These are phyloP conservation scores for Nitzschia palea DNA, from an alignment of 108 stramenopile species.

Conservation along the genomic window DNA sequence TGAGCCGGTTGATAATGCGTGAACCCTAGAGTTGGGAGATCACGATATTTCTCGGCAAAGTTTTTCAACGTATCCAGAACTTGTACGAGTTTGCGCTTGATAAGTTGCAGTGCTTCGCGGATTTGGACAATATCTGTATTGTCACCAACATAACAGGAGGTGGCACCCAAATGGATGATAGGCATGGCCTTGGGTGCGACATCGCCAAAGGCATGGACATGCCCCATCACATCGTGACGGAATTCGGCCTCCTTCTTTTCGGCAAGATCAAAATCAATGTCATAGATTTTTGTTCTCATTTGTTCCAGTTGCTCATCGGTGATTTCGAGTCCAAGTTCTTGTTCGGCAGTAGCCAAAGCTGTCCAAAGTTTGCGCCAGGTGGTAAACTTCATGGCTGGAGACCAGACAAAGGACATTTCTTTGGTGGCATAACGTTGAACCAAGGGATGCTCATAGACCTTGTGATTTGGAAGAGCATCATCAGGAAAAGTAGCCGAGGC, in stretches of 20 bases:
- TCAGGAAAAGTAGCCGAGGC: conserved; percentile 53
- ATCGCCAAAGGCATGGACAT: conserved; percentile 96
- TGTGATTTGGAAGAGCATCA: conserved; percentile 67
- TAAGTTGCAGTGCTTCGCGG: conserved; percentile 78
- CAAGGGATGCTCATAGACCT: conserved; percentile 89
- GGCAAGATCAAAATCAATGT: conserved; percentile 94
- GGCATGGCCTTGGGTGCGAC: conserved; percentile 91
- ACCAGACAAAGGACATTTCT: conserved; percentile 98
- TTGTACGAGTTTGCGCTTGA: conserved; percentile 91
- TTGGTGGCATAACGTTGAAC: conserved; percentile 94
- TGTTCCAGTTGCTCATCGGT: conserved; percentile 90
- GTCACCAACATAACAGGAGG: conserved; percentile 96
- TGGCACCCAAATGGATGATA: conserved; percentile 98
- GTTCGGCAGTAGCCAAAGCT: conserved; percentile 95
- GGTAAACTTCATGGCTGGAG: conserved; percentile 97
- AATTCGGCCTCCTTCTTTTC: conserved; percentile 93
- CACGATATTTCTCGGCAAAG: conserved; percentile 86
- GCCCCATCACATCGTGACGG: conserved; percentile 99
- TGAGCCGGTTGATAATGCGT: conserved; percentile 99
- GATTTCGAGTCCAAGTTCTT: conserved; percentile 95
- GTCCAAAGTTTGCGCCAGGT: conserved; percentile 99
- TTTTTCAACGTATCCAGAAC: conserved; percentile 66
- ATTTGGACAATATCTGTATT: conserved; percentile 96
- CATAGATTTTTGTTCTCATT: conserved; percentile 81
- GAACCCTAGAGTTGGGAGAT: conserved; percentile 95